Base-by-base conservation (phyloP, 2,329 filamentous ascomycete species). In the Xylariaceae sp. region DNA sequence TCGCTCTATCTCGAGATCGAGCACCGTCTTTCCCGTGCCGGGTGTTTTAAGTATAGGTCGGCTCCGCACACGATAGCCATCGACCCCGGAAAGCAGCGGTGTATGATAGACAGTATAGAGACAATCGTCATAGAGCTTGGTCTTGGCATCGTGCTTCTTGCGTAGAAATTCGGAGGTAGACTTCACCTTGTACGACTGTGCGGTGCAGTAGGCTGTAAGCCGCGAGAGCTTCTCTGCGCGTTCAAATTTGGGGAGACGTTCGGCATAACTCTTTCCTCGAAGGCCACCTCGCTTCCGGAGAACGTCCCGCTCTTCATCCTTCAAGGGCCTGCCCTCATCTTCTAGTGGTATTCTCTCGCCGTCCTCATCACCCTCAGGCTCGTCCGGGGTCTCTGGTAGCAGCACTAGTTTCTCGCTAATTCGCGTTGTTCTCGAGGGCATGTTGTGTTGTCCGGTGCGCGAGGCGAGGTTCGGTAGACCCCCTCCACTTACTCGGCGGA, bases 91-190 rank as follows among this genome's bases (percentile, higher is more conserved):
- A 48, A 97, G 78, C 13, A 99, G 76, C 4, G 94, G 94, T 24
- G 97, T 77, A 69, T 97, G 92, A 72, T 99, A 99, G 41, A 96
- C 93, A 21, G 88, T 91, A 70, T 99, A 99, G 20, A 99, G 78
- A 68, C 94, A 99, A 72, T 99, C 94, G 71, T 99, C 94, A 73
- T 99, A 99, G 4, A 97, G 80, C 74, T 99, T 99, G 11, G 93
- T 96, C 73, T 92, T 88, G 1, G 92, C 93, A 26, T 89, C 87
- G 74, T 99, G 94, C 66, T 87, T 88, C 60, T 90, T 89, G 64
- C 89, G 88, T 57, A 97, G 79, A 69, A 99, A 99, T 27, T 90
- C 85, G 11, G 92, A 91, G n/a, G 92, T 91, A 21, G 87, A 83
- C 64, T 89, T 88, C 75, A 96, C 85, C 75, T 93, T 96, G 75